Evolutionary conservation across 192 early-diverging fungal species (phyloP).

Genomic region (Linnemannia exigua): DNA sequence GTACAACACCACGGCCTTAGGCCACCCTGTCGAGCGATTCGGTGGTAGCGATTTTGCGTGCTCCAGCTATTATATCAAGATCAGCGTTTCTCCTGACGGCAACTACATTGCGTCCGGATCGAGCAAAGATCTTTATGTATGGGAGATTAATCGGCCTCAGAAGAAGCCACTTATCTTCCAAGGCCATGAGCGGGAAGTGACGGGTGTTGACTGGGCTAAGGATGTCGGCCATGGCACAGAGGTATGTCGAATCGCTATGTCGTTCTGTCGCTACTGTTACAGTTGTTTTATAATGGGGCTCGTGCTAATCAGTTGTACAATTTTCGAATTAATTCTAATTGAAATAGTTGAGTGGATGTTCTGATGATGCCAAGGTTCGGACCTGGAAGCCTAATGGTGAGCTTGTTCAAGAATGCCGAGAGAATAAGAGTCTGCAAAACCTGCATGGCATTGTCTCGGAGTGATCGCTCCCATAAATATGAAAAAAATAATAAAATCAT

Average conservation of each 20-base stretch:
- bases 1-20: slow-evolving; percentile 70
- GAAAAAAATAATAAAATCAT: background rate
- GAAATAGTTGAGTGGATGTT: slow-evolving; percentile 78
- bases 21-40: slow-evolving; percentile 64
- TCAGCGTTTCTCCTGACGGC: slow-evolving; percentile 81
- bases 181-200: slow-evolving; percentile 77
- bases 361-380: slow-evolving; percentile 81
- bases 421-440: slow-evolving; percentile 22
- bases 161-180: slow-evolving; percentile 68
- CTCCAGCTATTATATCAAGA: slow-evolving; percentile 78
- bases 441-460: slow-evolving; percentile 43
- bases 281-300: background rate
- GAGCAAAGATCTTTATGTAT: slow-evolving; percentile 76
- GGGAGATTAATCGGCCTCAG: slow-evolving; percentile 70
- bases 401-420: slow-evolving; percentile 31
- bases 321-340: background rate
- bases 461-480: background rate
- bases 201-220: slow-evolving; percentile 82
- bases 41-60: slow-evolving; percentile 65
- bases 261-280: background rate
- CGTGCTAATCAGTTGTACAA: too few species aligned
- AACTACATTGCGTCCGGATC: slow-evolving; percentile 81
- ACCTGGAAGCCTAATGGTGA: slow-evolving; percentile 71
- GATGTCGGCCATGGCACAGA: slow-evolving; percentile 61
- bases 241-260: slow-evolving; percentile 25